Percentiles rank a stretch among this genome's conserved stretches.
Conservation (phyloP, 2,329 filamentous ascomycete genomes). For the Nannizzia gypsea region DNA sequence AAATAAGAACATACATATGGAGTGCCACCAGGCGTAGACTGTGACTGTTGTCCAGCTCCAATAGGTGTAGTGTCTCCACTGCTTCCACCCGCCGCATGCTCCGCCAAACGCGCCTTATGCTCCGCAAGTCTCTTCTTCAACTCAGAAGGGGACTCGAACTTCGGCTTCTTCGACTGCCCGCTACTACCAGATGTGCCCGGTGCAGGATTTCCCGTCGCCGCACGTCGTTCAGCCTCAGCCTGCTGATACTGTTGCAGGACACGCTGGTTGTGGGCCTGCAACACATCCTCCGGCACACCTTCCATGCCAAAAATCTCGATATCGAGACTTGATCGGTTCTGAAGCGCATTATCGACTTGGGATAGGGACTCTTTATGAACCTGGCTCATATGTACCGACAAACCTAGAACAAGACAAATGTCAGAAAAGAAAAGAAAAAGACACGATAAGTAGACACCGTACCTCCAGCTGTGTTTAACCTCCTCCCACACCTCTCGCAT, state of each 20-base stretch:
- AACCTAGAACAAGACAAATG: conserved; percentile 44
- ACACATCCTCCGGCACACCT: conserved; percentile 77
- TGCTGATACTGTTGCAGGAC: conserved; percentile 79
- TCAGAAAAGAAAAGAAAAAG: conserved; percentile 4
- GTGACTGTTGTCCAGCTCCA: conserved; percentile 28
- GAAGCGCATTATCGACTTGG: conserved; percentile 82
- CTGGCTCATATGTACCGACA: conserved; percentile 94
- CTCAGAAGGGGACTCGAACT: conserved; percentile 64
- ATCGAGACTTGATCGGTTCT: conserved; percentile 72
- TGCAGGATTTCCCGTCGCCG: conserved; percentile 71
- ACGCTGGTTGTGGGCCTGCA: conserved; percentile 72
- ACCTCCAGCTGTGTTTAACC: conserved; percentile 93
- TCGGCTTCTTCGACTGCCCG: conserved; percentile 47
- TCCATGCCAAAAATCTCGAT: conserved; percentile 98
- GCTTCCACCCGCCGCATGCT: conserved; percentile 43
- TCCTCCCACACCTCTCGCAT: conserved; percentile 77
- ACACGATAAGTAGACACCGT: conserved; percentile 21
- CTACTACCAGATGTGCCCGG: conserved; percentile 43
- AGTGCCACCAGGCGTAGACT: conserved; percentile 39
- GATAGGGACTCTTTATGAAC: conserved; percentile 90
- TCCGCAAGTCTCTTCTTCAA: conserved; percentile 70
- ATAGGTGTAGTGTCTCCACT: conserved; percentile 49
- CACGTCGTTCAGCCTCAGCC: conserved; percentile 68
- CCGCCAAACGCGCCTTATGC: conserved; percentile 54
- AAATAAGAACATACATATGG: conserved; percentile 42